phyloP scores from a whole-genome alignment of 345 rosid species.

The Citrus glauca region DNA sequence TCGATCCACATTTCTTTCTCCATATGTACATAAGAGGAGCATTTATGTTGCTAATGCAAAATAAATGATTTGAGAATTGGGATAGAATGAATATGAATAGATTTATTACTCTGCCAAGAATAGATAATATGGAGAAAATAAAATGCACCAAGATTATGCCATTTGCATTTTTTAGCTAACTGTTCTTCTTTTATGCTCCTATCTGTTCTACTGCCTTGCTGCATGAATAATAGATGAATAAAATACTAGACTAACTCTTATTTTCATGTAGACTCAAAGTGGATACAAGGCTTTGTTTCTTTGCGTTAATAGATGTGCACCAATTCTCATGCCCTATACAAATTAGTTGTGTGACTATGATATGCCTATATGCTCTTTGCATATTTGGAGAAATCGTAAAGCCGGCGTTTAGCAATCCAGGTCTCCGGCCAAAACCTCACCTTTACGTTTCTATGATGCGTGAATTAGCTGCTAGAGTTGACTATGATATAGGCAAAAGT shows the following conservation, averaged over 20 bases:
- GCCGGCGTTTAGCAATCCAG: conserved; percentile 40
- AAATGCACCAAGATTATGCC: background rate
- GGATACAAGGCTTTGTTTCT: background rate
- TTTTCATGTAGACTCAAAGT: background rate
- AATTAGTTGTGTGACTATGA: conserved; percentile 6
- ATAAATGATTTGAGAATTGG: background rate
- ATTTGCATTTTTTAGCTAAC: background rate
- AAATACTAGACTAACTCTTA: background rate
- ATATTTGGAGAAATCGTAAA: conserved; percentile 72
- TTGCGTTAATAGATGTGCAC: background rate
- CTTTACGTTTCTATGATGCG: conserved; percentile 79
- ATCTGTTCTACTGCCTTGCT: background rate
- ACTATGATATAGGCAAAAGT: conserved; percentile 51
- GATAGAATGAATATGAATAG: background rate
- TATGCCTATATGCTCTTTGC: conserved; percentile 60
- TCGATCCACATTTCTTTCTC: background rate
- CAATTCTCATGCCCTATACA: background rate
- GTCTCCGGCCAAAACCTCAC: conserved; percentile 69
- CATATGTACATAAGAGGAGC: background rate
- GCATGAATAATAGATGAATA: background rate
- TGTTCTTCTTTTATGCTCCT: background rate
- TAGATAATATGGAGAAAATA: background rate
- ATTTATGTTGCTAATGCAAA: background rate
- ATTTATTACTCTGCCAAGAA: background rate
- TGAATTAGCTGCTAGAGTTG: conserved; percentile 54